Conservation (phyloP, 169 alveolate species). For the Babesia divergens region DNA sequence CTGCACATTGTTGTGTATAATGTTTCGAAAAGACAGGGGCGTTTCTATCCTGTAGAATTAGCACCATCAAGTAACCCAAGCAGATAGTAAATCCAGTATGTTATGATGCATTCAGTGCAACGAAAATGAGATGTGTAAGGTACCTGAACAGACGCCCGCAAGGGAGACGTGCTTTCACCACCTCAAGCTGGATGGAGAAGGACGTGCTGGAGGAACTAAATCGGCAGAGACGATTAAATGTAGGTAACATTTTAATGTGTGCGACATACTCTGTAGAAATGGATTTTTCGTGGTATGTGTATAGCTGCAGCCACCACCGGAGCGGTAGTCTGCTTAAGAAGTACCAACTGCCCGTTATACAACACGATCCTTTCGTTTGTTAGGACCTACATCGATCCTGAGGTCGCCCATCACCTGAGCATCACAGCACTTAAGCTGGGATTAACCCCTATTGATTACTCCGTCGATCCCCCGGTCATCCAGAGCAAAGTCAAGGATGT, state of each 20-base stretch:
- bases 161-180: background rate
- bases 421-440: constrained; percentile 60
- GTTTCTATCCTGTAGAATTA: no score
- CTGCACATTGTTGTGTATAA: no score
- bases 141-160: background rate
- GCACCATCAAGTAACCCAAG: no score
- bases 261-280: background rate
- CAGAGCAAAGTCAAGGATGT: constrained; percentile 30
- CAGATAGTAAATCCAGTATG: no score
- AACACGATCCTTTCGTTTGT: constrained; percentile 50
- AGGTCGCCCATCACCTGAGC: constrained; percentile 66
- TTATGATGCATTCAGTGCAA: background rate
- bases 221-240: constrained; percentile 30
- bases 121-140: background rate
- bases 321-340: constrained; percentile 36
- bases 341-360: constrained; percentile 43
- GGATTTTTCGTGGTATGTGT: constrained; percentile 50
- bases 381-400: constrained; percentile 71
- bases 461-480: constrained; percentile 64
- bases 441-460: constrained; percentile 70
- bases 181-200: constrained; percentile 1
- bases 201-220: constrained; percentile 5
- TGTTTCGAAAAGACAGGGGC: no score
- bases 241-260: background rate
- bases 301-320: constrained; percentile 44